These are phyloP conservation scores for Royoungia palumana DNA, from an alignment of 768 basidiomycete genomes.

Conservation along the genomic window DNA sequence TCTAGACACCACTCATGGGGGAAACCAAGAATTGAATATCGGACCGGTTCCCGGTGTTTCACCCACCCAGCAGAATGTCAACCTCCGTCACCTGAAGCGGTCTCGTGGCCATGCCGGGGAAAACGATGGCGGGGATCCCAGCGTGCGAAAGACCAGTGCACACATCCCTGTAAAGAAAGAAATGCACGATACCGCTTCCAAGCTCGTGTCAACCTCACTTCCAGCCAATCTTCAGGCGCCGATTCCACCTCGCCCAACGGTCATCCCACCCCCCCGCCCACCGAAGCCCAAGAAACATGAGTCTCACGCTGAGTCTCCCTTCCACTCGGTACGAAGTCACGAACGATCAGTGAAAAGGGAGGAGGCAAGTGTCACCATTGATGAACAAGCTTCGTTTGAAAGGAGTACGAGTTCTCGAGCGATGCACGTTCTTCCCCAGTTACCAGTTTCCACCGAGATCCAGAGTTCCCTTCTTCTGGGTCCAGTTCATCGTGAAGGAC, in stretches of 20 bases:
- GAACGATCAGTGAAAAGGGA: neutral
- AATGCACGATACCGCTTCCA: conserved; percentile 9
- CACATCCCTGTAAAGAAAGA: conserved; percentile 12
- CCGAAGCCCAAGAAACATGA: conserved; percentile 10
- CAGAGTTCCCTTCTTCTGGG: conserved; percentile 9
- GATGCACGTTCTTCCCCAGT: conserved; percentile 8
- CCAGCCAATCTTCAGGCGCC: neutral
- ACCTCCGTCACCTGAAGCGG: conserved; percentile 31
- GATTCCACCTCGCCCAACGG: conserved; percentile 15
- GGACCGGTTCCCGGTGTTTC: conserved; percentile 21
- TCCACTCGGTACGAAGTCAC: neutral
- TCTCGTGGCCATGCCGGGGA: conserved; percentile 25
- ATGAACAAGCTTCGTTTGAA: neutral
- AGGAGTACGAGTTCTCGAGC: conserved; percentile 5
- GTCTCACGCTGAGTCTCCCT: neutral
- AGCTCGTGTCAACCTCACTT: neutral
- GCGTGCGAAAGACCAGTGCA: conserved; percentile 13
- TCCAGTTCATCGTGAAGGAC: conserved; percentile 10
- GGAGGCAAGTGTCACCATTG: neutral
- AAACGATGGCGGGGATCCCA: conserved; percentile 28
- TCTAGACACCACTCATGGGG: conserved; percentile 7
- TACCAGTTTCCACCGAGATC: conserved; percentile 2
- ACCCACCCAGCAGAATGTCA: conserved; percentile 26
- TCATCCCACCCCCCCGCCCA: conserved; percentile 28
- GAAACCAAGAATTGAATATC: conserved; percentile 20